Evolutionary conservation across 352 stramenopile genomes (phyloP).

Genomic region (Globisporangium nodosum): DNA sequence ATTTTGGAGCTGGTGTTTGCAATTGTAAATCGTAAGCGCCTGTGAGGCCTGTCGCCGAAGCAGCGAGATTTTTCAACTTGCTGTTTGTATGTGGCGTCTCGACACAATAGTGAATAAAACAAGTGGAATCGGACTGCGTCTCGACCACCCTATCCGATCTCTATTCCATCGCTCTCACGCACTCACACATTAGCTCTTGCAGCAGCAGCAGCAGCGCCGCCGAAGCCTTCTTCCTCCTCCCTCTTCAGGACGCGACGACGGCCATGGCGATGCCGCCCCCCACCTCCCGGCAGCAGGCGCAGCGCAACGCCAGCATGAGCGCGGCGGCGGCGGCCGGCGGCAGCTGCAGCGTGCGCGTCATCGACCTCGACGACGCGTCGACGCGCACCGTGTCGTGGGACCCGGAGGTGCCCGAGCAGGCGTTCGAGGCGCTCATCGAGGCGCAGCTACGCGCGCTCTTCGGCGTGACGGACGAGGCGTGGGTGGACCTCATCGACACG

Average conservation of each 20-base stretch:
- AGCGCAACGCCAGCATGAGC: not conserved
- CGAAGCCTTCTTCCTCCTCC: not conserved
- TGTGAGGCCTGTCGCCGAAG: too few relatives aligned
- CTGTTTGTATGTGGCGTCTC: too few relatives aligned
- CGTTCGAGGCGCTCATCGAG: constrained; percentile 77
- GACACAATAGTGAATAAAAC: too few relatives aligned
- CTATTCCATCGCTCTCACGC: too few relatives aligned
- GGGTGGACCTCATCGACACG: constrained; percentile 83
- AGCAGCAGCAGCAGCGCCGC: too few relatives aligned
- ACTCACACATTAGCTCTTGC: too few relatives aligned
- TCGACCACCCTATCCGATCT: too few relatives aligned
- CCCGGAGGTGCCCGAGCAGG: constrained; percentile 71
- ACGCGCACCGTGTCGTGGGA: constrained; percentile 75
- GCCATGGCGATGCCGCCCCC: not conserved
- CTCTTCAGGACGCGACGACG: not conserved
- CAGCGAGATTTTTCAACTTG: too few relatives aligned
- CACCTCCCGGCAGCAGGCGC: not conserved
- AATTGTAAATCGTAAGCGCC: too few relatives aligned
- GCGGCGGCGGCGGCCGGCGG: not conserved
- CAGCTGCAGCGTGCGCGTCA: constrained; percentile 64
- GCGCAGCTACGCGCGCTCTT: constrained; percentile 68
- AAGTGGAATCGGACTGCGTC: too few relatives aligned
- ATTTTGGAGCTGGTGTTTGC: too few relatives aligned
- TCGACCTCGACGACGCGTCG: constrained; percentile 82
- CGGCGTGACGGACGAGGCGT: constrained; percentile 78